phyloP scores from a whole-genome alignment of 2,329 filamentous ascomycete species.

The Fusarium piperis region DNA sequence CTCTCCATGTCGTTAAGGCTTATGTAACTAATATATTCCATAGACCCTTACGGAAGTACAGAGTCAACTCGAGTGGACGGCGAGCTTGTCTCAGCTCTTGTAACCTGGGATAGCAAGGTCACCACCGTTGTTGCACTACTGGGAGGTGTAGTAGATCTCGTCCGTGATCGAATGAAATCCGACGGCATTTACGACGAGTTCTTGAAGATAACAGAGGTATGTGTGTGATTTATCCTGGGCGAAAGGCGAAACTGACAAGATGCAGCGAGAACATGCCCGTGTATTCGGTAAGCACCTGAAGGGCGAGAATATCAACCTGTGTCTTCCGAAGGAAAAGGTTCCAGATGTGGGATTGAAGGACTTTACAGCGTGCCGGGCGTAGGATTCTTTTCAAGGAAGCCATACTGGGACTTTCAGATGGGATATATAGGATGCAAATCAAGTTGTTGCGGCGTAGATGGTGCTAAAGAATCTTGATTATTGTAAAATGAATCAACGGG shows the following conservation, averaged over 20 bases:
- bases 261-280: slow-evolving; percentile 43
- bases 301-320: slow-evolving; percentile 44
- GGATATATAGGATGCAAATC: not conserved
- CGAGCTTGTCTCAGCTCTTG: slow-evolving; percentile 49
- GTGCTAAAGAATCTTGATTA: not conserved
- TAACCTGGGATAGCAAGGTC: slow-evolving; percentile 57
- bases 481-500: not conserved
- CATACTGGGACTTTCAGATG: not conserved
- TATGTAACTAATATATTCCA: too few relatives aligned
- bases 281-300: slow-evolving; percentile 42
- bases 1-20: not conserved
- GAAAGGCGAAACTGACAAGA: not conserved
- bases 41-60: slow-evolving; percentile 53
- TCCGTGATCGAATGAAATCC: slow-evolving; percentile 49
- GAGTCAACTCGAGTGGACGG: slow-evolving; percentile 53
- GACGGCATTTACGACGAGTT: slow-evolving; percentile 53
- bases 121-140: slow-evolving; percentile 52
- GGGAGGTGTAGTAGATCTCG: slow-evolving; percentile 51
- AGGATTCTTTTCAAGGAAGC: not conserved
- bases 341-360: slow-evolving; percentile 41
- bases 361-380: slow-evolving; percentile 30
- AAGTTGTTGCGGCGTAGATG: not conserved
- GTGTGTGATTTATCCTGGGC: accelerated
- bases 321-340: slow-evolving; percentile 39
- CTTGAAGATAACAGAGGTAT: slow-evolving; percentile 43